Conservation (phyloP, 1,139 yeast genomes). For the Debaryomyces robertsiae region DNA sequence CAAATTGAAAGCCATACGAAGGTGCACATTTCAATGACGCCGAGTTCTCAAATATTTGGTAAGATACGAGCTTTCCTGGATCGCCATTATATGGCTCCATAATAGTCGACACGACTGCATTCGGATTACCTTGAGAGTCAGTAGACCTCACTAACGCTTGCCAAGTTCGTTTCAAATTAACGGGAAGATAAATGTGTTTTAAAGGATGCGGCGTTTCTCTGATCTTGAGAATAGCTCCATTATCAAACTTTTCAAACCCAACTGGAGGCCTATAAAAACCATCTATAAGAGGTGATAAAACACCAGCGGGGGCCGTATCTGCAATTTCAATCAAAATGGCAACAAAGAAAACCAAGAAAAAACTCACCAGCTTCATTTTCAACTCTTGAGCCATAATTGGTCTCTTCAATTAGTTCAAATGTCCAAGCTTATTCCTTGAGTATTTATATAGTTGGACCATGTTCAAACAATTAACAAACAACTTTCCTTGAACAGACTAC, state of each 20-base stretch:
- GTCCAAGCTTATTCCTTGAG: too few species aligned
- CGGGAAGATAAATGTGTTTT: slow-evolving; percentile 18
- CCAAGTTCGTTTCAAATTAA: slow-evolving; percentile 28
- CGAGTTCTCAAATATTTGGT: slow-evolving; percentile 38
- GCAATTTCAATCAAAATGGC: neutral
- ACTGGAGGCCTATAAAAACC: slow-evolving; percentile 25
- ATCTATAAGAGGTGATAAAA: slow-evolving; percentile 20
- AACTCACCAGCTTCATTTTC: neutral
- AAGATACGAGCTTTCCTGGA: slow-evolving; percentile 30
- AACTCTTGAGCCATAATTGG: too few species aligned
- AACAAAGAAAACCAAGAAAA: neutral
- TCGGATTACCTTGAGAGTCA: slow-evolving; percentile 34
- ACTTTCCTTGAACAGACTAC: too few species aligned
- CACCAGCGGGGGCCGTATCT: neutral
- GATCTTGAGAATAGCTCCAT: slow-evolving; percentile 25
- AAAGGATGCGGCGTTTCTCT: slow-evolving; percentile 26
- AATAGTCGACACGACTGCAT: slow-evolving; percentile 33
- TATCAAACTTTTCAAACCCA: slow-evolving; percentile 21
- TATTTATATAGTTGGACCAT: too few species aligned
- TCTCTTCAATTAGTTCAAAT: too few species aligned
- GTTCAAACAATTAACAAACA: too few species aligned
- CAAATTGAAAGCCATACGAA: slow-evolving; percentile 29
- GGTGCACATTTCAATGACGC: slow-evolving; percentile 33
- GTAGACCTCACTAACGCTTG: slow-evolving; percentile 37
- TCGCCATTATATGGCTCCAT: slow-evolving; percentile 36